These are phyloP conservation scores for Podaxis carcinomalis DNA, from an alignment of 768 basidiomycete genomes.

Conservation along the genomic window DNA sequence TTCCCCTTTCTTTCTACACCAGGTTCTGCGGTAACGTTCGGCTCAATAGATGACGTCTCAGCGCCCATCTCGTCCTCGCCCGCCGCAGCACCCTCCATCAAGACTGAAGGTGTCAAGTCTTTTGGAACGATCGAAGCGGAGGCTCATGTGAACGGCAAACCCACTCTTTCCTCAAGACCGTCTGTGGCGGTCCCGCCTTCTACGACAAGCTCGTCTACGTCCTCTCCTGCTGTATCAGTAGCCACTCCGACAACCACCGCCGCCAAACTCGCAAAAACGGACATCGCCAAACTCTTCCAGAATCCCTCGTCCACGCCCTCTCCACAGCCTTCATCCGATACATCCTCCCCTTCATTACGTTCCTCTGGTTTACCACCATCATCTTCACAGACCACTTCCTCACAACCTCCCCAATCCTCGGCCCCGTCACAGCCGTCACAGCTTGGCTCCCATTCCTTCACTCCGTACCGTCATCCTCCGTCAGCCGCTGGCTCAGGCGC, in stretches of 20 bases:
- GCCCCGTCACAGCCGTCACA: constrained; percentile 39
- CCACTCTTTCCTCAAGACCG: constrained; percentile 40
- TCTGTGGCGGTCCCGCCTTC: constrained; percentile 22
- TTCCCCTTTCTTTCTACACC: constrained; percentile 6
- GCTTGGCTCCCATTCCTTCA: constrained; percentile 50
- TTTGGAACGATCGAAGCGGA: constrained; percentile 71
- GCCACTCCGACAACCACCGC: constrained; percentile 27
- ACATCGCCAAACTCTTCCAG: constrained; percentile 63
- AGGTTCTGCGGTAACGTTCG: constrained; percentile 80
- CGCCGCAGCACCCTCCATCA: constrained; percentile 61
- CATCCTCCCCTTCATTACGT: constrained; percentile 55
- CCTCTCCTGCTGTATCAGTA: constrained; percentile 30
- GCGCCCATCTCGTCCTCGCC: constrained; percentile 83
- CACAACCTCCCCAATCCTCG: constrained; percentile 27
- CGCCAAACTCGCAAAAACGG: constrained; percentile 39
- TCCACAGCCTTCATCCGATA: constrained; percentile 48
- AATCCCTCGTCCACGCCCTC: constrained; percentile 46
- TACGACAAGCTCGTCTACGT: constrained; percentile 30
- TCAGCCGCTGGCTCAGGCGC: constrained; percentile 43
- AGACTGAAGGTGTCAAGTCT: constrained; percentile 71
- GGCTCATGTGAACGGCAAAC: constrained; percentile 59
- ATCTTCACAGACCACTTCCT: constrained; percentile 25
- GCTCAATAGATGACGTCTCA: constrained; percentile 80
- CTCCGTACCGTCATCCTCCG: constrained; percentile 35
- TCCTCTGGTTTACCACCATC: constrained; percentile 46